A percentile compares a stretch with the other conserved stretches of the same genome.
These are phyloP conservation scores for Calonectria hongkongensis DNA, from an alignment of 2,329 filamentous ascomycete genomes.

Conservation along the genomic window DNA sequence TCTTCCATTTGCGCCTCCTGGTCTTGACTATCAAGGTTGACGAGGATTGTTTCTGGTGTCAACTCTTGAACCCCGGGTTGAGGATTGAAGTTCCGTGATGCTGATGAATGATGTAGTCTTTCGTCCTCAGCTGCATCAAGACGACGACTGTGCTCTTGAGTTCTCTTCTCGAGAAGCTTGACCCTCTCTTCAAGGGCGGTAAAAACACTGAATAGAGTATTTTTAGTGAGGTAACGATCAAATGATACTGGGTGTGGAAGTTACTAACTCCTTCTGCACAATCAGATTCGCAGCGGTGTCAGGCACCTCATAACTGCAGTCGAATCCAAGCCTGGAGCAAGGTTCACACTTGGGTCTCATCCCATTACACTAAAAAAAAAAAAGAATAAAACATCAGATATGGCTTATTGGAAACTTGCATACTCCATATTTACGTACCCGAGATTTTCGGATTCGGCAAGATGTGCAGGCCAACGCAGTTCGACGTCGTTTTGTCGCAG, in stretches of 20 bases:
- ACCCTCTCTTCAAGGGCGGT: slow-evolving; percentile 39
- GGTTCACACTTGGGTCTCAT: slow-evolving; percentile 38
- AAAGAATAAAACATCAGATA: neutral
- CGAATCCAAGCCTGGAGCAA: slow-evolving; percentile 39
- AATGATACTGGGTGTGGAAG: neutral
- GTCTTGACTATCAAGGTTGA: slow-evolving; percentile 36
- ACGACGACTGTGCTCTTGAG: slow-evolving; percentile 35
- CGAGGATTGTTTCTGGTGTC: slow-evolving; percentile 26
- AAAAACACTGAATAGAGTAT: slow-evolving; percentile 19
- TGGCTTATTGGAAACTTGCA: too few relatives aligned
- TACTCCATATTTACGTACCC: neutral
- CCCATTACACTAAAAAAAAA: slow-evolving; percentile 37
- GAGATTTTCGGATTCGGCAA: slow-evolving; percentile 17
- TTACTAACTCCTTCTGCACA: slow-evolving; percentile 36
- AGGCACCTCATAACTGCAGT: slow-evolving; percentile 41
- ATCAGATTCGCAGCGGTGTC: slow-evolving; percentile 38
- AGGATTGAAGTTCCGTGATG: neutral
- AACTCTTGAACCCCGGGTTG: neutral
- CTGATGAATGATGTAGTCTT: neutral
- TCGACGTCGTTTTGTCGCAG: slow-evolving; percentile 5
- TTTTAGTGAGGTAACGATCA: neutral
- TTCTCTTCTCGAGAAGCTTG: slow-evolving; percentile 23
- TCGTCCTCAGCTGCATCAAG: slow-evolving; percentile 23
- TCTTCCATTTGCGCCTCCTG: slow-evolving; percentile 33
- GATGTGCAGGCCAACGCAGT: slow-evolving; percentile 6